These are phyloP conservation scores for Lolium perenne DNA, from an alignment of 176 grass and related monocot species.

Conservation along the genomic window DNA sequence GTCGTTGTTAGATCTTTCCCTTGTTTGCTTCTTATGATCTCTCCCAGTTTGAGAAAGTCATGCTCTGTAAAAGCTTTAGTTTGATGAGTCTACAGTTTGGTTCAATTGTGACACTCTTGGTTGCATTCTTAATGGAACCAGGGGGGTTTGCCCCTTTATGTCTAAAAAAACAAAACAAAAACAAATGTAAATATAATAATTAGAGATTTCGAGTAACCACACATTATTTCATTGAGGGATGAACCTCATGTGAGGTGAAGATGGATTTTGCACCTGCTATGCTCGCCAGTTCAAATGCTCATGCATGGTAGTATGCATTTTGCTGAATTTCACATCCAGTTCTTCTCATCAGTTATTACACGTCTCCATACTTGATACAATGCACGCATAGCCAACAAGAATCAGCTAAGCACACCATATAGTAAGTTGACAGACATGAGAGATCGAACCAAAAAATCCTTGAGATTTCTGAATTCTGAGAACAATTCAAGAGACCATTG, in stretches of 20 bases:
- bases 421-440: not conserved
- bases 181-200: not conserved
- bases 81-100: no score
- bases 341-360: no score
- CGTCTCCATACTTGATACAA: not conserved
- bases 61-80: no score
- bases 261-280: not conserved
- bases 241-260: not conserved
- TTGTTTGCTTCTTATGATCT: no score
- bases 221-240: not conserved
- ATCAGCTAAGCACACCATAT: not conserved
- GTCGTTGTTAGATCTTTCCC: no score
- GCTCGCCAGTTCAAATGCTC: not conserved
- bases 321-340: not conserved
- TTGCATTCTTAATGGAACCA: no score
- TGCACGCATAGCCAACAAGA: not conserved
- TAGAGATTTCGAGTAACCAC: no score
- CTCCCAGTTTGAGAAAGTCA: no score
- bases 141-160: no score
- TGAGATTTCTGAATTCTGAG: conserved; percentile 30
- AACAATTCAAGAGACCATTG: not conserved
- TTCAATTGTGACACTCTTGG: no score
- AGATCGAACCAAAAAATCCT: conserved; percentile 13
- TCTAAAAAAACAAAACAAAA: no score
- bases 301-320: not conserved